Evolutionary conservation across 2,329 filamentous ascomycete species (phyloP).

Genomic region (Onygenales sp.): DNA sequence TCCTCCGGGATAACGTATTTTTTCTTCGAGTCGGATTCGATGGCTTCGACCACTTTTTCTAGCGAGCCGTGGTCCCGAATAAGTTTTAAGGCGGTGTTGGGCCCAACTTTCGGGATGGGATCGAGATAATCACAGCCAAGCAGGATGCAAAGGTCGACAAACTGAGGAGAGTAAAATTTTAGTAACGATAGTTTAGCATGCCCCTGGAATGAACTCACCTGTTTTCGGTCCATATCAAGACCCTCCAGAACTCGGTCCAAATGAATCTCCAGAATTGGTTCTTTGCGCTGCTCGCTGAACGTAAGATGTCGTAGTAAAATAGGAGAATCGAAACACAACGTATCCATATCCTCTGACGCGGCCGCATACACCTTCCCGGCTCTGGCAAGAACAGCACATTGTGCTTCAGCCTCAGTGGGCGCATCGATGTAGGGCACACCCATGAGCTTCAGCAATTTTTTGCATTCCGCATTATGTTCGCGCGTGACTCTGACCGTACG

Average conservation of each 20-base stretch:
- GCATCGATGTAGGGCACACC: slow-evolving; percentile 91
- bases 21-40: slow-evolving; percentile 64
- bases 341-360: slow-evolving; percentile 98
- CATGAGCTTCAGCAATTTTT: slow-evolving; percentile 85
- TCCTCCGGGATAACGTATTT: slow-evolving; percentile 88
- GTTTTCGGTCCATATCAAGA: slow-evolving; percentile 74
- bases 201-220: slow-evolving; percentile 44
- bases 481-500: slow-evolving; percentile 89
- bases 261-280: slow-evolving; percentile 92
- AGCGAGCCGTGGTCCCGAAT: slow-evolving; percentile 86
- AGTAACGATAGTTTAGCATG: not conserved
- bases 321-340: slow-evolving; percentile 85
- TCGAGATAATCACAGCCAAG: slow-evolving; percentile 97
- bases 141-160: slow-evolving; percentile 94
- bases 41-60: slow-evolving; percentile 74
- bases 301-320: slow-evolving; percentile 88
- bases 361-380: slow-evolving; percentile 95
- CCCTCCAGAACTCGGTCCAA: slow-evolving; percentile 80
- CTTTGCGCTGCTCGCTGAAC: slow-evolving; percentile 94
- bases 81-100: slow-evolving; percentile 81
- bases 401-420: slow-evolving; percentile 92
- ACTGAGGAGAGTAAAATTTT: slow-evolving; percentile 43
- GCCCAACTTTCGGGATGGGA: slow-evolving; percentile 88
- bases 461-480: slow-evolving; percentile 94
- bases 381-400: slow-evolving; percentile 81